Percentiles rank a stretch among this genome's conserved stretches.
Evolutionary conservation across 768 basidiomycete species (phyloP).

Genomic region (Trametopsis cervina): DNA sequence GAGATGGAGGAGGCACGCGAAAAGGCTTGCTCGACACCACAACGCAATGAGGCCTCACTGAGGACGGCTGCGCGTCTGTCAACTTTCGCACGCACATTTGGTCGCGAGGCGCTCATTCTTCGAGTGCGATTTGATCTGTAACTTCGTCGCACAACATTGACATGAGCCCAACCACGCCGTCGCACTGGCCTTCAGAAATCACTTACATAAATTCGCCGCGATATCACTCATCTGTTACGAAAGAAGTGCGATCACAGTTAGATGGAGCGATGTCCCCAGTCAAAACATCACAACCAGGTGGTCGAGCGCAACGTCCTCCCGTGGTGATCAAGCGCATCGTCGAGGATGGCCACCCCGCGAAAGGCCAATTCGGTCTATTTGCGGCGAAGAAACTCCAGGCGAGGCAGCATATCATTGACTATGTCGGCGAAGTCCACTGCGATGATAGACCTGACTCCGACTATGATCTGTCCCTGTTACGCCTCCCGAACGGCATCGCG

Average conservation of each 20-base stretch:
- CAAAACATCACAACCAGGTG: not conserved
- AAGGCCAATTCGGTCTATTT: constrained; percentile 76
- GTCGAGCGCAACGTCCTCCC: constrained; percentile 18
- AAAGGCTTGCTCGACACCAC: constrained; percentile 3
- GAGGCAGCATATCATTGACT: constrained; percentile 67
- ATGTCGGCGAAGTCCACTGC: constrained; percentile 79
- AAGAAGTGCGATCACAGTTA: constrained; percentile 33
- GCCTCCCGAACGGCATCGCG: constrained; percentile 45
- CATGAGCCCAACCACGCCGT: constrained; percentile 14
- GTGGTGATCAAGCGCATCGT: constrained; percentile 55
- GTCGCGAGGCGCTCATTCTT: too few species aligned
- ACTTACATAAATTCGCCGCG: constrained; percentile 44
- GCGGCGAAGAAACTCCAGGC: constrained; percentile 64
- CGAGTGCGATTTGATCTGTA: too few species aligned
- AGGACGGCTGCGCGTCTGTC: constrained; percentile 2
- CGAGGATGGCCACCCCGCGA: constrained; percentile 51
- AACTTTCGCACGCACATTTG: constrained; percentile 8
- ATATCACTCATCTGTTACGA: constrained; percentile 55
- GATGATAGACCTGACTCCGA: constrained; percentile 69
- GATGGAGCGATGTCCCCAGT: not conserved
- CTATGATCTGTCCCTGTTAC: constrained; percentile 82
- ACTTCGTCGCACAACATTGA: too few species aligned
- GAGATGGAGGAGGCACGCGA: constrained; percentile 4
- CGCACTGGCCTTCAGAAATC: constrained; percentile 48
- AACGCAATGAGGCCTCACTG: not conserved